Conservation (phyloP, 768 basidiomycete genomes). For the Calocybe indica region DNA sequence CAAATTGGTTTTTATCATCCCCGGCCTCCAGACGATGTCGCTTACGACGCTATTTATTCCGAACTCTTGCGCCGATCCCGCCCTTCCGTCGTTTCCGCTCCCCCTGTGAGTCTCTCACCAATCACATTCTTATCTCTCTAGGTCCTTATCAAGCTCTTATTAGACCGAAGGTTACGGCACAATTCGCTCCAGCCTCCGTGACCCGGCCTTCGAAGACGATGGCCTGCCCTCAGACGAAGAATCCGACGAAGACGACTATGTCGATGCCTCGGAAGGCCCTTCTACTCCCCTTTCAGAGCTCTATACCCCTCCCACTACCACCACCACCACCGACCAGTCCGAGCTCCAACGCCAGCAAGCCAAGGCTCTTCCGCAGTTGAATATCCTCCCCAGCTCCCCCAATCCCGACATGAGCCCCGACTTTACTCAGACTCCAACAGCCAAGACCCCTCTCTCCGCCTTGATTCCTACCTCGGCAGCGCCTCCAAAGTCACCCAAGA, state of each 20-base stretch:
- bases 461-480: background rate
- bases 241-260: conserved; percentile 27
- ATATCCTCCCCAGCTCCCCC: conserved; percentile 1
- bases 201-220: conserved; percentile 66
- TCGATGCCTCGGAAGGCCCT: conserved; percentile 16
- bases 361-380: conserved; percentile 3
- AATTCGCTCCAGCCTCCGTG: conserved; percentile 53
- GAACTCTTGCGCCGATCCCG: conserved; percentile 61
- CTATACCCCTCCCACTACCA: conserved; percentile 12
- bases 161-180: conserved; percentile 89
- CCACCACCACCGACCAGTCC: conserved; percentile 7
- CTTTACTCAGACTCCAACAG: background rate
- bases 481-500: background rate
- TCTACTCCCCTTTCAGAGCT: conserved; percentile 13
- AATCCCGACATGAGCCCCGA: background rate
- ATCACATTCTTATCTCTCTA: background rate
- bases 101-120: conserved; percentile 52
- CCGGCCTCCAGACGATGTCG: conserved; percentile 34
- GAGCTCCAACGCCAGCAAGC: background rate
- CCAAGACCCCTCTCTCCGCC: background rate
- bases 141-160: background rate
- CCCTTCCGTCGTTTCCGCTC: conserved; percentile 66
- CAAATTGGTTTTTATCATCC: conserved; percentile 47
- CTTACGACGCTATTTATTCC: conserved; percentile 54
- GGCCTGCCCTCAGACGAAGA: conserved; percentile 57